Base-by-base conservation (phyloP, 2,329 filamentous ascomycete genomes). In the Colletotrichum orchidophilum region DNA sequence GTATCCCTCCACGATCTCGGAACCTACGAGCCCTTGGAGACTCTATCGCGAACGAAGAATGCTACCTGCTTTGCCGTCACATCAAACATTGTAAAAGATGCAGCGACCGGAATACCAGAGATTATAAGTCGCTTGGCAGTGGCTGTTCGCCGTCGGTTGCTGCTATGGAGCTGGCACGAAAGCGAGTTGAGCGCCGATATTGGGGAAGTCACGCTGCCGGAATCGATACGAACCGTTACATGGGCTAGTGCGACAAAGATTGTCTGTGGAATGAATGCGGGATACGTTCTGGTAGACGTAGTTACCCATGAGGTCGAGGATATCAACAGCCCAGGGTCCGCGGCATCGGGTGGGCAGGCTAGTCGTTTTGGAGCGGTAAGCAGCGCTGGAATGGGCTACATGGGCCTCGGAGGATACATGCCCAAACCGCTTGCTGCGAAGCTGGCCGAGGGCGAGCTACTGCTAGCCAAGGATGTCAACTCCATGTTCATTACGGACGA, bases 391-490 rank as follows among this genome's bases (percentile, higher is more conserved):
- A 98, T 98, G 94, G 95, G 95, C 54, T 98, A 98, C 78, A 97
- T 98, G 89, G 96, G 96, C 1, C 91, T 98, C 79, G 95, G 94
- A 60, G 93, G 94, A 52, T 96, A 95, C 84, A 94, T 96, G 66
- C 96, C 96, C 1, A 97, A 94, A 77, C 97, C 96, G 7, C 87
- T 99, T 76, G 94, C 94, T 6, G 92, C 95, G 6, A 92, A 92
- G 75, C 86, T 99, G 13, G 89, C 90, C 3, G 93, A 97, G 74
- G 93, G 94, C 5, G 90, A 98, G 81, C 90, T 98, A 79, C 83
- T 99, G 70, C 87, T 99, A n/a, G 94, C 96, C n/a, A 97, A 97
- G 80, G 96, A 99, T 76, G 94, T 98, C 77, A 97, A 98, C 80
- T 97, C 95, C 1, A 84, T 98, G 63, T 99, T 99, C 79, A 93